These are phyloP conservation scores for Torulaspora indica DNA, from an alignment of 805 yeast genomes.

Conservation along the genomic window DNA sequence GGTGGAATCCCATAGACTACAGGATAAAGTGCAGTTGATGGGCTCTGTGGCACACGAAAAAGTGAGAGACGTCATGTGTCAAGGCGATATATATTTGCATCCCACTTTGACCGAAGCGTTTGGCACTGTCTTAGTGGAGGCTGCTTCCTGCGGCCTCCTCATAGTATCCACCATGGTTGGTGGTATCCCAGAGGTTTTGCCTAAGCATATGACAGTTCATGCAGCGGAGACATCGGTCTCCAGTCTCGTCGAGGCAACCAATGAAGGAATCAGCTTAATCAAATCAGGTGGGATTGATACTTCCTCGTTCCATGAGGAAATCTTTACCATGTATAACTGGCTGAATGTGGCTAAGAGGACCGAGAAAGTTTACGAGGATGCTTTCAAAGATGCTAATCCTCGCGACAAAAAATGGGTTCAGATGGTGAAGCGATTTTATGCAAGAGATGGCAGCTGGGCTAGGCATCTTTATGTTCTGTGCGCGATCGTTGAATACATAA, in stretches of 20 bases:
- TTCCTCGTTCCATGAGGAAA: constrained; percentile 68
- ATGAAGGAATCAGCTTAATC: constrained; percentile 61
- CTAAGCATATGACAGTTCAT: constrained; percentile 86
- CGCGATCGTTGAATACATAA: constrained; percentile 70
- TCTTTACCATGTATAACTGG: constrained; percentile 88
- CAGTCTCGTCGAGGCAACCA: constrained; percentile 65
- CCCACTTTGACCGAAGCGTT: constrained; percentile 95
- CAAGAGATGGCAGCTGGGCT: constrained; percentile 62
- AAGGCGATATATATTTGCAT: constrained; percentile 90
- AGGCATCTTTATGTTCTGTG: constrained; percentile 79
- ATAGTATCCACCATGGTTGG: constrained; percentile 96
- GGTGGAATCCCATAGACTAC: constrained; percentile 80
- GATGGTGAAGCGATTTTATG: constrained; percentile 59
- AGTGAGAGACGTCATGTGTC: constrained; percentile 87
- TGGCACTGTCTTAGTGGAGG: constrained; percentile 95
- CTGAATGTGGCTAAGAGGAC: constrained; percentile 80
- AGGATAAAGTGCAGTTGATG: constrained; percentile 77
- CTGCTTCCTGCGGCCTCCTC: constrained; percentile 89
- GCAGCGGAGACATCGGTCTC: constrained; percentile 80
- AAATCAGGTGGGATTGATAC: constrained; percentile 62
- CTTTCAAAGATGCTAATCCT: constrained; percentile 35
- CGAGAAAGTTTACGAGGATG: constrained; percentile 66
- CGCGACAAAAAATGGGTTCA: constrained; percentile 51
- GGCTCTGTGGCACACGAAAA: constrained; percentile 91
- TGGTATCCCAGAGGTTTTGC: constrained; percentile 95